Percentiles rank a stretch among this genome's conserved stretches.
These are phyloP conservation scores for Salix koriyanagi DNA, from an alignment of 345 rosid genomes.

Conservation along the genomic window DNA sequence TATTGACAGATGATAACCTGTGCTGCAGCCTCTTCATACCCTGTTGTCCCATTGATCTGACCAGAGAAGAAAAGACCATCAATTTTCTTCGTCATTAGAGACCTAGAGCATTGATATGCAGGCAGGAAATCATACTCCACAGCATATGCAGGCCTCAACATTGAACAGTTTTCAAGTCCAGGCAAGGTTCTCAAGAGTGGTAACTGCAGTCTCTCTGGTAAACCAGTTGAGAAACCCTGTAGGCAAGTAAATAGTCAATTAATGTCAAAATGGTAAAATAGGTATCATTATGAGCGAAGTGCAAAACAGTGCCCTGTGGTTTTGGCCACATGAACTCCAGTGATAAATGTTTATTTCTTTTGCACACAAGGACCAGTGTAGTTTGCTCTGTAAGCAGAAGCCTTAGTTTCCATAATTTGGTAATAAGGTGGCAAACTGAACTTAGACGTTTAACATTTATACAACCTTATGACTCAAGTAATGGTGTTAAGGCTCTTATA, in stretches of 20 bases:
- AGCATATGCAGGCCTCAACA: constrained; percentile 98
- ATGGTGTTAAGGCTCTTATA: too few relatives aligned
- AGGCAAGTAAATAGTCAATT: constrained; percentile 10
- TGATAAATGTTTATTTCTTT: too few relatives aligned
- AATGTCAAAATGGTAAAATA: neutral
- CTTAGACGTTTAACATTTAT: too few relatives aligned
- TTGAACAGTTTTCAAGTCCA: constrained; percentile 93
- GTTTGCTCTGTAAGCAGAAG: too few relatives aligned
- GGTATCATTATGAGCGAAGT: neutral
- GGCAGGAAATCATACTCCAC: constrained; percentile 98
- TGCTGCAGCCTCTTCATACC: constrained; percentile 99
- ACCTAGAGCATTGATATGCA: constrained; percentile 86
- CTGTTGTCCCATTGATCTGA: constrained; percentile 97
- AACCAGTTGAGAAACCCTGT: constrained; percentile 97
- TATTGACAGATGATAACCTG: constrained; percentile 49
- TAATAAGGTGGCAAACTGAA: too few relatives aligned
- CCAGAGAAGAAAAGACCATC: constrained; percentile 98
- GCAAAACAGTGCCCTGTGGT: too few relatives aligned
- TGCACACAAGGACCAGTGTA: too few relatives aligned
- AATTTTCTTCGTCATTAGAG: constrained; percentile 90
- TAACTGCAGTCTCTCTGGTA: constrained; percentile 87
- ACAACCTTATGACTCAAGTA: too few relatives aligned
- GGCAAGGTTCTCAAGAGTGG: constrained; percentile 97
- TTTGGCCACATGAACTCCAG: too few relatives aligned
- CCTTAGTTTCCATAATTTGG: too few relatives aligned